Evolutionary conservation across 768 basidiomycete genomes (phyloP), one percentile per base, ranked within the genome.

Genomic region (Candolleomyces eurysporus): DNA sequence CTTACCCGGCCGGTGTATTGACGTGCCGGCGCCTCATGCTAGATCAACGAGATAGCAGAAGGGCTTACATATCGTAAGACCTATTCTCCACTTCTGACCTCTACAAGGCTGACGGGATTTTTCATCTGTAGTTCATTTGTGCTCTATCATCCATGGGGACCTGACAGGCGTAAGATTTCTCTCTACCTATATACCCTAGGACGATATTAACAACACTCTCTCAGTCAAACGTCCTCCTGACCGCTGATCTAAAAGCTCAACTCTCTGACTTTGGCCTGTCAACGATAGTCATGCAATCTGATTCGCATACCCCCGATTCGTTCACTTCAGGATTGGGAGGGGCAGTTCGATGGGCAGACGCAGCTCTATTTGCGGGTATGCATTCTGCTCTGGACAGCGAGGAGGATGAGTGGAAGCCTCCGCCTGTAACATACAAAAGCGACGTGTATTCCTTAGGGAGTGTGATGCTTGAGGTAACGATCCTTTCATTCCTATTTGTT

Each of bases 211-310:
- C 14, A 26, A 26, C 26, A 26, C 26, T 2, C 26, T 26, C 17
- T 4, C 68, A 82, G 81, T 74, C 79, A 0, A 84, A 84, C 53
- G 70, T 84, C 50, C 75, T 84, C 5, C 73, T 84, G 39, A 69
- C 79, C 58, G 71, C 70, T 48, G 68, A 76, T 17, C 75, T 77
- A 21, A 75, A 75, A 32, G 81, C 77, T 0, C 75, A 76, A 30
- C 66, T 84, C 7, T 73, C 75, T 32, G 81, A 83, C 61, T 82
- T 83, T 57, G 81, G 82, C 4, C 64, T 83, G 3, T 83, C 81
- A 2, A 75, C 68, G 22, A 69, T 82, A 55, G 63, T 73, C 39
- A 69, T 68, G 0, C 74, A 79, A 40, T 63, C 50, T 65, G 78
- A 31, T 66, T 73, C 45, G 69, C 70, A 46, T 39, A 65, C n/a